A percentile compares a stretch with the other conserved stretches of the same genome.
Evolutionary conservation across 2,329 filamentous ascomycete genomes (phyloP).

Genomic region (Pyricularia grisea): DNA sequence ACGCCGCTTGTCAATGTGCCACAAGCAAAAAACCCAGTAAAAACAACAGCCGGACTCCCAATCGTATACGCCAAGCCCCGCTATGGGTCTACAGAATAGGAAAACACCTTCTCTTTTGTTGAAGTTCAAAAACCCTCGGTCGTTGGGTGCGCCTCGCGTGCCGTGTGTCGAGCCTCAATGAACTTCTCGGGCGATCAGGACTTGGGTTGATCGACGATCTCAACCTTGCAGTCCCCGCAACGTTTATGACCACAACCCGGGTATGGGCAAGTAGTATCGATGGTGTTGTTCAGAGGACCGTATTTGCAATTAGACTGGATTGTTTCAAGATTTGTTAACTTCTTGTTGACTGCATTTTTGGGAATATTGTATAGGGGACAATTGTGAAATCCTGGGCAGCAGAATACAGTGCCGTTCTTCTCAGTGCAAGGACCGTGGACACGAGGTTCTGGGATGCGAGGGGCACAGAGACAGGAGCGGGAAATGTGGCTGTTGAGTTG

Average conservation of each 20-base stretch:
- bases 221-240: not conserved
- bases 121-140: not conserved
- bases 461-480: not conserved
- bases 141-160: not conserved
- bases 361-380: not conserved
- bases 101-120: not conserved
- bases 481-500: not conserved
- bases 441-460: not conserved
- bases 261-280: not conserved
- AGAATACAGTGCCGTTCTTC: not conserved
- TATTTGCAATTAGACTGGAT: not conserved
- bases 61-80: not conserved
- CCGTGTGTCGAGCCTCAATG: not conserved
- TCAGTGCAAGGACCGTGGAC: not conserved
- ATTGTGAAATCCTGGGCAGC: not conserved
- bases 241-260: not conserved
- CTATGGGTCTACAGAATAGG: not conserved
- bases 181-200: not conserved
- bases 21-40: not conserved
- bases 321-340: not conserved
- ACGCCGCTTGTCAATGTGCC: not conserved
- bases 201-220: not conserved
- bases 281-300: not conserved
- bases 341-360: not conserved
- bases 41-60: not conserved